A percentile compares a stretch with the other conserved stretches of the same genome.
Evolutionary conservation across 495 filamentous ascomycete species (phyloP).

Genomic region (Daldinia loculata): DNA sequence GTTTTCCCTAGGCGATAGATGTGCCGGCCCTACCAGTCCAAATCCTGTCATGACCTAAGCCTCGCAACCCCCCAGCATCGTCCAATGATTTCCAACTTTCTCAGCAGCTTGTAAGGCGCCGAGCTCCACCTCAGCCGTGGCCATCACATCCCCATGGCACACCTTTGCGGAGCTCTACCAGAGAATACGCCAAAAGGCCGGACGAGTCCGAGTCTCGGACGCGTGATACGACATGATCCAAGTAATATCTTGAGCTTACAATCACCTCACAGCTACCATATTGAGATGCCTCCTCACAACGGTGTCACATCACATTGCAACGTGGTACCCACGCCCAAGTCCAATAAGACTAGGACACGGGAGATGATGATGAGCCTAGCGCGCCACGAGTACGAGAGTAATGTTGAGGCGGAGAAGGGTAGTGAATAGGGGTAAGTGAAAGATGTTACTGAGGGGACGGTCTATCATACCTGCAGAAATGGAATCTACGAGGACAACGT

Average conservation of each 20-base stretch:
- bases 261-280: conserved; percentile 36
- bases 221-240: conserved; percentile 32
- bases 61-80: conserved; percentile 23
- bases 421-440: conserved; percentile 16
- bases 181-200: conserved; percentile 26
- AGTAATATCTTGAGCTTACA: conserved; percentile 34
- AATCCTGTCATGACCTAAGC: conserved; percentile 31
- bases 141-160: conserved; percentile 25
- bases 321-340: conserved; percentile 30
- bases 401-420: conserved; percentile 19
- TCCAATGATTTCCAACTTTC: conserved; percentile 39
- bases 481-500: not conserved
- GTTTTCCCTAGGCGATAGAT: conserved; percentile 14
- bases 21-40: conserved; percentile 26
- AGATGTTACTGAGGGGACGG: not conserved
- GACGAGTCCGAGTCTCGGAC: conserved; percentile 35
- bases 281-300: conserved; percentile 34
- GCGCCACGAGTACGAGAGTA: conserved; percentile 3
- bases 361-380: conserved; percentile 17
- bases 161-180: conserved; percentile 25
- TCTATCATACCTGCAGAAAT: not conserved
- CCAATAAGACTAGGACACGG: conserved; percentile 33
- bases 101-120: conserved; percentile 45
- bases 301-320: conserved; percentile 44
- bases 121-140: conserved; percentile 41